Percentiles rank a stretch among this genome's conserved stretches.
These are phyloP conservation scores for Buxus sempervirens DNA, from an alignment of 164 flowering plant genomes.

Conservation along the genomic window DNA sequence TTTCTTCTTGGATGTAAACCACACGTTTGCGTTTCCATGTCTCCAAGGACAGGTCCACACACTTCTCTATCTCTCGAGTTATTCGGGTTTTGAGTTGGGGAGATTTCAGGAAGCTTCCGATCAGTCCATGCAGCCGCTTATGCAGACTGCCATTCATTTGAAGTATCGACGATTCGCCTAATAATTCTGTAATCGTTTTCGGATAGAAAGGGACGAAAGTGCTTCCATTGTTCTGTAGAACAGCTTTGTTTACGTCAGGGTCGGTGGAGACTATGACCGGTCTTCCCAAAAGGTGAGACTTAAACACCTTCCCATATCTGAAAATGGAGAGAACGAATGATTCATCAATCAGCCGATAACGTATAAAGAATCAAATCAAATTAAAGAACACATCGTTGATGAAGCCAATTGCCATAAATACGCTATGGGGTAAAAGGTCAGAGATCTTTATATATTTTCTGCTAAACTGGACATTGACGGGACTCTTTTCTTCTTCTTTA, in stretches of 20 bases:
- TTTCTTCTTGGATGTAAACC: constrained; percentile 68
- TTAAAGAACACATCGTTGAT: too few species aligned
- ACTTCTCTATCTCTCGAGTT: constrained; percentile 45
- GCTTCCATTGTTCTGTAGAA: constrained; percentile 73
- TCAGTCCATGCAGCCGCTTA: constrained; percentile 65
- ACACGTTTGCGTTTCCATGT: constrained; percentile 44
- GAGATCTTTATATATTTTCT: too few species aligned
- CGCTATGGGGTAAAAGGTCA: too few species aligned
- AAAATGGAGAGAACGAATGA: background rate
- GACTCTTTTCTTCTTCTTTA: too few species aligned
- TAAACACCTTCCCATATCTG: constrained; percentile 94
- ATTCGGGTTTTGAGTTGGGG: constrained; percentile 63
- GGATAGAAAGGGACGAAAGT: constrained; percentile 77
- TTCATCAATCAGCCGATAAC: too few species aligned
- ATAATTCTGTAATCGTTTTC: constrained; percentile 58
- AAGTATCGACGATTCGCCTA: constrained; percentile 72
- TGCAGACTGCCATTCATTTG: constrained; percentile 66
- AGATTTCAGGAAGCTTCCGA: constrained; percentile 71
- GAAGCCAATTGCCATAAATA: too few species aligned
- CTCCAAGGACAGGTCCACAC: constrained; percentile 40
- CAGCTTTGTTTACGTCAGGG: constrained; percentile 77
- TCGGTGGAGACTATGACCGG: constrained; percentile 87
- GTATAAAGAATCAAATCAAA: too few species aligned
- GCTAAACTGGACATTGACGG: too few species aligned
- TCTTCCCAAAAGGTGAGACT: constrained; percentile 70